A percentile compares a stretch with the other conserved stretches of the same genome.
Evolutionary conservation across 176 grass and related monocot genomes (phyloP).

Genomic region (Saccharum spontaneum): DNA sequence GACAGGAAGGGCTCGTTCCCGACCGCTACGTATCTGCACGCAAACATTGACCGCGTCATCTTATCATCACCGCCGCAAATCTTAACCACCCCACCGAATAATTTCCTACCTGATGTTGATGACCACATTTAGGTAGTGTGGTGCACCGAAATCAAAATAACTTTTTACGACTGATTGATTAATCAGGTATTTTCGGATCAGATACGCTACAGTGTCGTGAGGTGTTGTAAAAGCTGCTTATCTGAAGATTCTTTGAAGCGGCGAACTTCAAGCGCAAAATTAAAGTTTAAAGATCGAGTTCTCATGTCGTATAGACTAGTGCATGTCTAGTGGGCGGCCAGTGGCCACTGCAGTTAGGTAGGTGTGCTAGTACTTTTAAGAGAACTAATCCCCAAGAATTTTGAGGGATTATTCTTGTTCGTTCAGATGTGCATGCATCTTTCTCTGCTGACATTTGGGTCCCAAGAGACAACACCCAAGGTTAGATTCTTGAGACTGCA

Average conservation of each 20-base stretch:
- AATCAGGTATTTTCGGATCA: neutral
- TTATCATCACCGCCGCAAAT: neutral
- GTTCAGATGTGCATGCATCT: neutral
- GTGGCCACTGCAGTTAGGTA: slow-evolving; percentile 17
- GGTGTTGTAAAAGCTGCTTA: neutral
- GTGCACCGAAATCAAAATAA: neutral
- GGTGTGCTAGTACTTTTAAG: slow-evolving; percentile 7
- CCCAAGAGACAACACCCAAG: neutral
- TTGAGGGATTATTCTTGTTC: neutral
- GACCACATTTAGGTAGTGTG: neutral
- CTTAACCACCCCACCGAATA: neutral
- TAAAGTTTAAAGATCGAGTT: neutral
- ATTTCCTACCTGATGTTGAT: neutral
- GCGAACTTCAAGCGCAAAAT: neutral
- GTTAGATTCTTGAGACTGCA: slow-evolving; percentile 1
- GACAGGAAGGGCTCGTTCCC: slow-evolving; percentile 87
- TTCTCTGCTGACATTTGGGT: slow-evolving; percentile 2
- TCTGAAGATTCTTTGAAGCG: neutral
- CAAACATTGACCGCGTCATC: neutral
- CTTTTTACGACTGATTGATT: neutral
- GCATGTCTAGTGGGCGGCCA: slow-evolving; percentile 16
- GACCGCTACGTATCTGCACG: slow-evolving; percentile 77
- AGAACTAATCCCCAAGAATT: neutral
- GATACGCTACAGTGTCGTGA: neutral
- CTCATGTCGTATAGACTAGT: neutral